These are phyloP conservation scores for Helichrysum umbraculigerum DNA, from an alignment of 129 eudicot species.

Conservation along the genomic window DNA sequence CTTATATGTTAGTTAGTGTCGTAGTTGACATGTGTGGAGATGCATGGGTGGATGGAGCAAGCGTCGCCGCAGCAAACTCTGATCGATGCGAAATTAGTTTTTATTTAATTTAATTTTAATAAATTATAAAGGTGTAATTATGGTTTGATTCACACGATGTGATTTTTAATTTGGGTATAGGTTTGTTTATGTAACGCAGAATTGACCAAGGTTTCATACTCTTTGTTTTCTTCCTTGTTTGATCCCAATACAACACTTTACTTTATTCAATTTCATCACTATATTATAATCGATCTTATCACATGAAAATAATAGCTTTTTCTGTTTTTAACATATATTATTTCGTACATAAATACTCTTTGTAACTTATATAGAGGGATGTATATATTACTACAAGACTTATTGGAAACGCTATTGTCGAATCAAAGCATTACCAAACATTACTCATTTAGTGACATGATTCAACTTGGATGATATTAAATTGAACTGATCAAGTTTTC, in stretches of 20 bases:
- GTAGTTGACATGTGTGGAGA: not conserved
- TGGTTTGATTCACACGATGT: conserved; percentile 25
- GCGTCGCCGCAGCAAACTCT: conserved; percentile 66
- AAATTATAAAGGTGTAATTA: conserved; percentile 1
- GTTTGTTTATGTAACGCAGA: conserved; percentile 28
- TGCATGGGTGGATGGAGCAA: conserved; percentile 38
- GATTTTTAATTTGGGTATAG: conserved; percentile 18
- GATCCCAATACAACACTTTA: conserved; percentile 34
- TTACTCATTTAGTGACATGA: no score
- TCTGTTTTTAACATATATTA: no score
- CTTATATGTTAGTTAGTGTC: not conserved
- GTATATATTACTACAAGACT: no score
- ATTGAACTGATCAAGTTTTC: no score
- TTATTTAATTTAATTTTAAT: no score
- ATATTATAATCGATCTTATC: no score
- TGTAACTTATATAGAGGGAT: no score
- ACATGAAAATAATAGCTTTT: no score
- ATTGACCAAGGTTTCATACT: conserved; percentile 48
- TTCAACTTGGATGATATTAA: no score
- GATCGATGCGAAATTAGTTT: conserved; percentile 10
- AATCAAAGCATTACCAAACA: no score
- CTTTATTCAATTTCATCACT: not conserved
- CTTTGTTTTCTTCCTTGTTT: conserved; percentile 30
- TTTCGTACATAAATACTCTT: no score
- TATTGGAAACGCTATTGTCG: no score